A percentile compares a stretch with the other conserved stretches of the same genome.
Evolutionary conservation across 2,329 filamentous ascomycete species (phyloP).

Genomic region (Verticillium dahliae): DNA sequence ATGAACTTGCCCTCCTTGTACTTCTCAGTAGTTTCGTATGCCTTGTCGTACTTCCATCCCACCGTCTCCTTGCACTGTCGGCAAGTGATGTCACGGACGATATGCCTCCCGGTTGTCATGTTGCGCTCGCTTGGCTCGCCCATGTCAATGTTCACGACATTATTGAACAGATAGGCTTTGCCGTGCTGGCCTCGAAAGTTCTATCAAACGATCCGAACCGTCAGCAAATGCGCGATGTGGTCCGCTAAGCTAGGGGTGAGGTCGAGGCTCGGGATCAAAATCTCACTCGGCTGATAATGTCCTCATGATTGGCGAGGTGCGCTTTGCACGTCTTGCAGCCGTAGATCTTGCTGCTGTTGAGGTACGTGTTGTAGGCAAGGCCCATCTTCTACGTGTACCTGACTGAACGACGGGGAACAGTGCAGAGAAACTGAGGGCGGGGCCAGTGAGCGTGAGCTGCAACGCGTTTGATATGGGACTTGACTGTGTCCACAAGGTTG

Average conservation of each 20-base stretch:
- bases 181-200: slow-evolving; percentile 98
- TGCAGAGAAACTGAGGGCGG: no score
- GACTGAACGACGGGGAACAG: no score
- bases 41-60: slow-evolving; percentile 99
- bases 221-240: neutral
- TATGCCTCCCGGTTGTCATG: slow-evolving; percentile 95
- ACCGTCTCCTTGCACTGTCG: slow-evolving; percentile 87
- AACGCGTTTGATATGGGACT: neutral
- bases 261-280: neutral
- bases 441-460: neutral
- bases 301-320: slow-evolving; percentile 89
- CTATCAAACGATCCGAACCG: slow-evolving; percentile 36
- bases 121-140: slow-evolving; percentile 86
- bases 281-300: slow-evolving; percentile 87
- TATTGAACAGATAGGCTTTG: slow-evolving; percentile 94
- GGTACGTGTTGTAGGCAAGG: slow-evolving; percentile 85
- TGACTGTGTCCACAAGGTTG: no score
- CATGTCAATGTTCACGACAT: slow-evolving; percentile 81
- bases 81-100: slow-evolving; percentile 90
- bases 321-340: slow-evolving; percentile 94
- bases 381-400: slow-evolving; percentile 53
- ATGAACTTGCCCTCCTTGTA: slow-evolving; percentile 99
- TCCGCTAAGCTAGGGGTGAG: neutral
- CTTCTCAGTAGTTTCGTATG: slow-evolving; percentile 85
- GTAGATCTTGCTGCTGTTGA: slow-evolving; percentile 80